phyloP scores from a whole-genome alignment of 306 rosid species.

The Cicer pinnatifidum region DNA sequence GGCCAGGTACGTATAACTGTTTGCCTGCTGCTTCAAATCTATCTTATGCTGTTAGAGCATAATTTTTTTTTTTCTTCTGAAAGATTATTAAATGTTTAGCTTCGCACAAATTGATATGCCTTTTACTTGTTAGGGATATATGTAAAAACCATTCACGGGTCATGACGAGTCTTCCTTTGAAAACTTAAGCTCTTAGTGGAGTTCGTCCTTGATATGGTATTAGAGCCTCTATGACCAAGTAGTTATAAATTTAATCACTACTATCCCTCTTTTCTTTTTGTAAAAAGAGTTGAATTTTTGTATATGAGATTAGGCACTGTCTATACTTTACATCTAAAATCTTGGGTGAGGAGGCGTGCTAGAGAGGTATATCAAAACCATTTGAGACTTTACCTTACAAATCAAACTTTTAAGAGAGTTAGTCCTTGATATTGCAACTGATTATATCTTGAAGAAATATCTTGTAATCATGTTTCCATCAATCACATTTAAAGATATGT shows the following conservation, averaged over 20 bases:
- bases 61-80: not conserved
- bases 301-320: not conserved
- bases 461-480: slow-evolving; percentile 24
- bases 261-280: not conserved
- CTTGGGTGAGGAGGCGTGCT: not conserved
- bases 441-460: slow-evolving; percentile 30
- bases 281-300: slow-evolving; percentile 9
- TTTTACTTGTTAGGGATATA: slow-evolving; percentile 21
- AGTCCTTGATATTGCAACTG: slow-evolving; percentile 5
- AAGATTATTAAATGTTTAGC: slow-evolving; percentile 14
- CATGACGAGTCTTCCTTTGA: not conserved
- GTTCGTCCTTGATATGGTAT: slow-evolving; percentile 16
- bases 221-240: slow-evolving; percentile 7
- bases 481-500: slow-evolving; percentile 17
- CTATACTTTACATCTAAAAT: not conserved
- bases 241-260: slow-evolving; percentile 1
- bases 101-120: slow-evolving; percentile 5
- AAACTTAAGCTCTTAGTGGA: not conserved
- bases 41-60: slow-evolving; percentile 20
- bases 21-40: slow-evolving; percentile 11
- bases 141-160: not conserved
- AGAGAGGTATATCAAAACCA: slow-evolving; percentile 25
- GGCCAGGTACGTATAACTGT: slow-evolving; percentile 73
- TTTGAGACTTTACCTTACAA: slow-evolving; percentile 7
- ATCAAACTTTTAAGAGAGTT: slow-evolving; percentile 14